These are phyloP conservation scores for Pichia nanzhaoensis DNA, from an alignment of 805 yeast species.

Conservation along the genomic window DNA sequence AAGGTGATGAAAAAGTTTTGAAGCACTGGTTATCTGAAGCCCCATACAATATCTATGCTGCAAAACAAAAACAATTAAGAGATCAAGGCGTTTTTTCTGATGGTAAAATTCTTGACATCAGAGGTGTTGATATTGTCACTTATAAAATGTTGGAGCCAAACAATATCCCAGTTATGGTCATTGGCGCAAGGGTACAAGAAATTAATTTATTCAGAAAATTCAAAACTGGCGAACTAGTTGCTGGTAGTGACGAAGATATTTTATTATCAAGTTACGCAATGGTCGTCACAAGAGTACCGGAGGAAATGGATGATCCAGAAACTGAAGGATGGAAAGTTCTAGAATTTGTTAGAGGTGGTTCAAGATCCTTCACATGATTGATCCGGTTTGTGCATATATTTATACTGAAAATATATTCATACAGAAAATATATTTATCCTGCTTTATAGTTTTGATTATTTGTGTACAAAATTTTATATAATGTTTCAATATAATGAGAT, in stretches of 20 bases:
- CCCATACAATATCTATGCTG: conserved; percentile 89
- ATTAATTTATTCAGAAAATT: conserved; percentile 80
- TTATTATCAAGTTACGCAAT: conserved; percentile 90
- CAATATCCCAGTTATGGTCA: conserved; percentile 86
- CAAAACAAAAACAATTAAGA: conserved; percentile 84
- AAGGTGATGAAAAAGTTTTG: conserved; percentile 77
- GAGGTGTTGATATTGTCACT: conserved; percentile 89
- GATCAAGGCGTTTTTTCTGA: conserved; percentile 91
- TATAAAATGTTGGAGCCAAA: conserved; percentile 86
- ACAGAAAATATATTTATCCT: background rate
- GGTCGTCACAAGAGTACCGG: conserved; percentile 91
- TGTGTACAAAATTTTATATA: background rate
- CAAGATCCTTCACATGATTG: conserved; percentile 65
- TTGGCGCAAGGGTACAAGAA: conserved; percentile 95
- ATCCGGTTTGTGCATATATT: background rate
- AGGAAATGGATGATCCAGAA: conserved; percentile 78
- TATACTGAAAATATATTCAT: background rate
- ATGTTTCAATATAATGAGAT: background rate
- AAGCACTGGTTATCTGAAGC: conserved; percentile 95
- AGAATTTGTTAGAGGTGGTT: conserved; percentile 91
- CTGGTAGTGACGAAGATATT: conserved; percentile 92
- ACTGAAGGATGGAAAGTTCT: conserved; percentile 97
- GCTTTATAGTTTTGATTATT: conserved; percentile 5
- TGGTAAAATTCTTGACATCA: conserved; percentile 83
- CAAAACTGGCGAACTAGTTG: conserved; percentile 90